These are phyloP conservation scores for Scheffersomyces amazonensis DNA, from an alignment of 805 yeast genomes.

Conservation along the genomic window DNA sequence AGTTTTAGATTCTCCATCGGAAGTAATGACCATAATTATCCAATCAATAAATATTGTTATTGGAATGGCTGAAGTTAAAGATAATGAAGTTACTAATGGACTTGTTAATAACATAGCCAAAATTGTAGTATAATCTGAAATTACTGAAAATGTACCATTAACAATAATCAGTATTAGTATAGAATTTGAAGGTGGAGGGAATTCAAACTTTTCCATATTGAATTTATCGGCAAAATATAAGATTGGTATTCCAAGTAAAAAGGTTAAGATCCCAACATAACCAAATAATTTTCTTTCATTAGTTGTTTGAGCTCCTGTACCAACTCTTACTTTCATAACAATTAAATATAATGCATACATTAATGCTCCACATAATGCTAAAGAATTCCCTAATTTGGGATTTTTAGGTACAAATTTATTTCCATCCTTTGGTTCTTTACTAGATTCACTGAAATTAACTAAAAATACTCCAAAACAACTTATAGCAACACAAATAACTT, in stretches of 20 bases:
- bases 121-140: slow-evolving; percentile 51
- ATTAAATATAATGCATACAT: slow-evolving; percentile 45
- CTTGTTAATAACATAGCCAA: slow-evolving; percentile 52
- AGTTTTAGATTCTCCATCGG: slow-evolving; percentile 14
- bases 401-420: slow-evolving; percentile 30
- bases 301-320: slow-evolving; percentile 39
- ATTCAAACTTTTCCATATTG: slow-evolving; percentile 38
- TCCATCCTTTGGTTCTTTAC: slow-evolving; percentile 13
- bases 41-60: slow-evolving; percentile 50
- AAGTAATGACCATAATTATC: slow-evolving; percentile 21
- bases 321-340: slow-evolving; percentile 42
- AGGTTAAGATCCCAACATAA: slow-evolving; percentile 41
- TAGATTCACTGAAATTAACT: slow-evolving; percentile 37
- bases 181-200: slow-evolving; percentile 36
- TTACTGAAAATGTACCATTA: slow-evolving; percentile 44
- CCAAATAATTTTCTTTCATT: slow-evolving; percentile 49
- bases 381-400: slow-evolving; percentile 42
- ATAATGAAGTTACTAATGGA: slow-evolving; percentile 50
- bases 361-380: slow-evolving; percentile 46
- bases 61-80: slow-evolving; percentile 52
- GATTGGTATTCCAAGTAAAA: slow-evolving; percentile 39
- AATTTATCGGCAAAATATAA: slow-evolving; percentile 31
- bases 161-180: slow-evolving; percentile 32
- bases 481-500: slow-evolving; percentile 40
- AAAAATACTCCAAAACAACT: slow-evolving; percentile 47